Conservation (phyloP, 2,329 filamentous ascomycete species). For the Fusarium oxysporum region DNA sequence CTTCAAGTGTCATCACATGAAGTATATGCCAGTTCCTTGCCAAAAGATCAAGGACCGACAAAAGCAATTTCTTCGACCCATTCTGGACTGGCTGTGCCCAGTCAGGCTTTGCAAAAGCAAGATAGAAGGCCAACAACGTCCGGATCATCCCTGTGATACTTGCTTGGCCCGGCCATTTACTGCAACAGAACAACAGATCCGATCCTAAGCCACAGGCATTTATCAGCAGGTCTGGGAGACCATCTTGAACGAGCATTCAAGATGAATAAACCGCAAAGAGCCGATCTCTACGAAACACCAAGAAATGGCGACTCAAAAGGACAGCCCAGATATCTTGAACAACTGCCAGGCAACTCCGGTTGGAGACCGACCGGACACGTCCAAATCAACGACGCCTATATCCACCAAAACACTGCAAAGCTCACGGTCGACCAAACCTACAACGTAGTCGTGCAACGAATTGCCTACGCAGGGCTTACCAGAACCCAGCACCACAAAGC, state of each 20-base stretch:
- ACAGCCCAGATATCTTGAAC: background rate
- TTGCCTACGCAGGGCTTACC: background rate
- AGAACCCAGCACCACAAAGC: background rate
- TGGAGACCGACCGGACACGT: background rate
- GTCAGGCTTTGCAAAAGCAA: background rate
- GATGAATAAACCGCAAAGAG: background rate
- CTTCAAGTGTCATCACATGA: constrained; percentile 40
- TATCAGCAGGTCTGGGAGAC: background rate
- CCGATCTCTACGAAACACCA: background rate
- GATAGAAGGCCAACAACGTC: background rate
- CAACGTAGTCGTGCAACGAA: background rate
- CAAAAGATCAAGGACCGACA: background rate
- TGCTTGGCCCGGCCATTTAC: constrained; percentile 1
- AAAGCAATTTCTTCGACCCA: background rate
- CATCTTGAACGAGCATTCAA: background rate
- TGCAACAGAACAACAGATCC: background rate
- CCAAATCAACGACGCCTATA: background rate
- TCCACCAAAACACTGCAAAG: background rate
- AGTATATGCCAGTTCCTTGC: constrained; percentile 15
- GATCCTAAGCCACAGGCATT: background rate
- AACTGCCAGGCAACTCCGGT: background rate
- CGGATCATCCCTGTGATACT: constrained; percentile 4
- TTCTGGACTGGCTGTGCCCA: constrained; percentile 15
- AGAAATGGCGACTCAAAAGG: background rate
- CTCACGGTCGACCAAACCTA: background rate